Evolutionary conservation across 495 filamentous ascomycete species (phyloP).

Genomic region (Hypoxylon cercidicola): DNA sequence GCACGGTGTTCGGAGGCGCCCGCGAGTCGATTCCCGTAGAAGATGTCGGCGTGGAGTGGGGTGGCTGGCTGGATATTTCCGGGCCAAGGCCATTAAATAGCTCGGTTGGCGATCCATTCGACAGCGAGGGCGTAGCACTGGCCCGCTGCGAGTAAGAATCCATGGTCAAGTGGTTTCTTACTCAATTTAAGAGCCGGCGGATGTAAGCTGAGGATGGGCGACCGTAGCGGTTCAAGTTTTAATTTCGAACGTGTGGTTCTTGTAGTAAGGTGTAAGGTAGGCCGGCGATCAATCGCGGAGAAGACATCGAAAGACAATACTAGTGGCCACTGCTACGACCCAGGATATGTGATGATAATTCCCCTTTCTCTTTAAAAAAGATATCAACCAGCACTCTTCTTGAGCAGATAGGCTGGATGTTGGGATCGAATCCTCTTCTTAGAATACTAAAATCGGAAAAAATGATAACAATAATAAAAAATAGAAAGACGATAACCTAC

Average conservation of each 20-base stretch:
- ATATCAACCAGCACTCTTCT: slow-evolving; percentile 11
- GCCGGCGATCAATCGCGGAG: slow-evolving; percentile 19
- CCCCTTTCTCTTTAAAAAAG: slow-evolving; percentile 1
- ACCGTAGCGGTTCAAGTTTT: slow-evolving; percentile 10
- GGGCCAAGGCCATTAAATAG: slow-evolving; percentile 42
- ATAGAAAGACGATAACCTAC: no score
- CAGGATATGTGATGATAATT: slow-evolving; percentile 27
- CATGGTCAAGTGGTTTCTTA: slow-evolving; percentile 20
- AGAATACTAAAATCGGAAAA: slow-evolving; percentile 3
- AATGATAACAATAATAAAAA: slow-evolving; percentile 10
- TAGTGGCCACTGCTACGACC: slow-evolving; percentile 31
- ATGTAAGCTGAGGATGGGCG: slow-evolving; percentile 7
- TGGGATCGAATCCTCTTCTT: slow-evolving; percentile 5
- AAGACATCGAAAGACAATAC: slow-evolving; percentile 33
- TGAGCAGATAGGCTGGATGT: slow-evolving; percentile 2
- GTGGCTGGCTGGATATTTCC: slow-evolving; percentile 37
- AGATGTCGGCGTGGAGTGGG: slow-evolving; percentile 35
- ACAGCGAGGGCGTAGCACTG: slow-evolving; percentile 27
- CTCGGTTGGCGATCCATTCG: slow-evolving; percentile 37
- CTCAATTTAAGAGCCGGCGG: background rate
- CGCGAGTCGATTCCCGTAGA: slow-evolving; percentile 43
- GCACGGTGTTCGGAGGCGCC: slow-evolving; percentile 53
- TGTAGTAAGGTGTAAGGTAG: slow-evolving; percentile 9
- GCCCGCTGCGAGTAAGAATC: slow-evolving; percentile 35
- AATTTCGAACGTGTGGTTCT: slow-evolving; percentile 9